Base-by-base conservation (phyloP, 208 protist species). In the Leishmania tropica region DNA sequence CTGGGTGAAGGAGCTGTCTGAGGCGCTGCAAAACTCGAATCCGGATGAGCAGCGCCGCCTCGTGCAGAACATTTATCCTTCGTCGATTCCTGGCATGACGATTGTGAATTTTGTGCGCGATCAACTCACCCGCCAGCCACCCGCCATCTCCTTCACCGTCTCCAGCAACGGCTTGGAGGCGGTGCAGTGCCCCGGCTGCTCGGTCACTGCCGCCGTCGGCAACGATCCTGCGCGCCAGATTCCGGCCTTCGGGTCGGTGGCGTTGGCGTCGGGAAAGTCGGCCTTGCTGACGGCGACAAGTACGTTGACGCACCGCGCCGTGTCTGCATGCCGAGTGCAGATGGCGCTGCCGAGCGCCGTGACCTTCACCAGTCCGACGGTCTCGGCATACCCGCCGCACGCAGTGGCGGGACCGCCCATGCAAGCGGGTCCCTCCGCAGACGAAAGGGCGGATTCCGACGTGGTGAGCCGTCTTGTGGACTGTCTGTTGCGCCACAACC, bases 381-480 rank as follows among this genome's bases (percentile, higher is more conserved):
- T 42, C 15, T 67, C 67, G 19, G 54, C 70, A n/a, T 82, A 80
- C 51, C 71, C 75, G 28, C 79, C 78, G 15, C 10, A 54, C 51
- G 64, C 77, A 40, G 40, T 21, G 42, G 24, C 31, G 40, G 62
- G 15, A 31, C 17, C 62, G 13, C 62, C 15, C 15, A 40, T 68
- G 13, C 62, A 35, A 13, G 62, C 62, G 40, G 62, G 31, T 24
- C 1, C 31, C 40, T 67, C 67, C 3, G 64, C 40, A 15, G 84
- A 82, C 35, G 56, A 51, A 24, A 86, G 86, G 51, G 80, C 79
- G n/a, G 90, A 96, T 79, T 84, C 81, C 48, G 62, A 89, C 40
- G 74, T 96, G 54, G 81, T 95, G 48, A 87, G 89, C 24, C 86
- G 90, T 21, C 67, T 95, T 24, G 72, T 95, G n/a, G 93, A 96